These are phyloP conservation scores for Oemleria cerasiformis DNA, from an alignment of 306 rosid genomes.

Conservation along the genomic window DNA sequence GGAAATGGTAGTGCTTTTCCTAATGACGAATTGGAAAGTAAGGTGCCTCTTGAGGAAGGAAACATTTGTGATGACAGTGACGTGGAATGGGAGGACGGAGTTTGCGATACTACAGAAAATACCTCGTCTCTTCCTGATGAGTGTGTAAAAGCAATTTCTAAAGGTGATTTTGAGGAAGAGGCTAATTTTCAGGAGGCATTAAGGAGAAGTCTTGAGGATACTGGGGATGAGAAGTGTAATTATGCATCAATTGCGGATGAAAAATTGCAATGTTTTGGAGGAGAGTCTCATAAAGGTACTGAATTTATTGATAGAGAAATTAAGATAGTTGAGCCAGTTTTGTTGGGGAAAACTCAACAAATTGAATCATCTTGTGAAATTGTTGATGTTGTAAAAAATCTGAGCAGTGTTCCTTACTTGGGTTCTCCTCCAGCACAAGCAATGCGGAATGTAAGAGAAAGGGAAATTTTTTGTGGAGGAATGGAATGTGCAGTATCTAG, in stretches of 20 bases:
- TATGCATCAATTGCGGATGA: constrained; percentile 22
- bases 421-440: constrained; percentile 34
- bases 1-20: constrained; percentile 28
- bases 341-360: constrained; percentile 31
- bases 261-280: constrained; percentile 29
- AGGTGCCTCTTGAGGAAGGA: constrained; percentile 25
- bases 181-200: constrained; percentile 83
- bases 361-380: constrained; percentile 29
- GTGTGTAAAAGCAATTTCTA: constrained; percentile 42
- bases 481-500: constrained; percentile 10
- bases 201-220: constrained; percentile 73
- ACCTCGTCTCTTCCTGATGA: constrained; percentile 30
- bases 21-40: constrained; percentile 28
- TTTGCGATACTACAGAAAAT: constrained; percentile 40
- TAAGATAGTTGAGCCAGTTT: constrained; percentile 15
- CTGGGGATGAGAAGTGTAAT: constrained; percentile 28
- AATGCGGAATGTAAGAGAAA: constrained; percentile 34
- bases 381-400: constrained; percentile 32
- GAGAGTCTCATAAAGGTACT: constrained; percentile 23
- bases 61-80: constrained; percentile 53
- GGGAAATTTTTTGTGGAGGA: constrained; percentile 23
- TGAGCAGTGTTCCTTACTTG: constrained; percentile 22
- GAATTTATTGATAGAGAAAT: constrained; percentile 23
- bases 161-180: constrained; percentile 72
- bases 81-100: constrained; percentile 86